Conservation (phyloP, 139 green algal species). For the Coelastrella sp. region DNA sequence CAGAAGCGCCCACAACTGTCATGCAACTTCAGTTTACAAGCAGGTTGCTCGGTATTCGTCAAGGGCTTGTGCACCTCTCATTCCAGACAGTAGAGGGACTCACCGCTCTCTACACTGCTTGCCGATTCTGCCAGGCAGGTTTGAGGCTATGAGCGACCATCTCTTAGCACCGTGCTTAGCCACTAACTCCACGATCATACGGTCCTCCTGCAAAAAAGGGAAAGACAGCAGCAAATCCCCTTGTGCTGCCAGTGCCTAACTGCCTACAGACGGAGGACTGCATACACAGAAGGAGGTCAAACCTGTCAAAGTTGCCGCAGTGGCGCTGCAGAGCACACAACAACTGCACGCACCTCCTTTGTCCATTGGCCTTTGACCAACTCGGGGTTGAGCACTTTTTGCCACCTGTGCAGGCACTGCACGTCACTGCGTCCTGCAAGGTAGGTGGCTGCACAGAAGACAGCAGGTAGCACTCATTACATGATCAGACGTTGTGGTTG, state of each 20-base stretch:
- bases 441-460: conserved; percentile 68
- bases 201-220: conserved; percentile 77
- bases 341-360: not conserved
- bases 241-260: not conserved
- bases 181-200: conserved; percentile 69
- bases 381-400: conserved; percentile 91
- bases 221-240: no score
- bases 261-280: not conserved
- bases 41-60: not conserved
- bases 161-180: conserved; percentile 73
- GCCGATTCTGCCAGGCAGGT: conserved; percentile 67
- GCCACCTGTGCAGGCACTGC: conserved; percentile 92
- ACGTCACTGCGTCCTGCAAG: conserved; percentile 84
- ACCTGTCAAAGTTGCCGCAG: not conserved
- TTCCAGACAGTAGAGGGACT: not conserved
- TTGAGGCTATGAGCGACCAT: conserved; percentile 70
- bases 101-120: conserved; percentile 80
- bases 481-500: not conserved
- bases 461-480: not conserved
- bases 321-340: not conserved
- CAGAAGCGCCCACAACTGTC: no score
- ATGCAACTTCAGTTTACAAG: no score
- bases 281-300: not conserved
- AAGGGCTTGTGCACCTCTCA: not conserved
- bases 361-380: conserved; percentile 90